These are phyloP conservation scores for Prillingera fragicola DNA, from an alignment of 1,284 basidiomycete genomes.

Conservation along the genomic window DNA sequence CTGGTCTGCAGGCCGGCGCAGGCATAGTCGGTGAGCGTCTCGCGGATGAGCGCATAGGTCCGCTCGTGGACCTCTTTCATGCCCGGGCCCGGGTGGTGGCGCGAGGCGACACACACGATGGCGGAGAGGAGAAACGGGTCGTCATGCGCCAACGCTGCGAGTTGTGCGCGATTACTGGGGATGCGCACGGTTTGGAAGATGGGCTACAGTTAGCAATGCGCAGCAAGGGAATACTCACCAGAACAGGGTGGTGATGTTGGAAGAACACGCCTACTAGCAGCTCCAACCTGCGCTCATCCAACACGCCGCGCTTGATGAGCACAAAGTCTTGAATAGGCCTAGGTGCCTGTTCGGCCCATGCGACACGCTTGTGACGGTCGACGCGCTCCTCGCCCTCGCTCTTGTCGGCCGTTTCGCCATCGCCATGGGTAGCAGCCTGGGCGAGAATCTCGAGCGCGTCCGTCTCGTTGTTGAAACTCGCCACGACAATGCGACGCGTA, in stretches of 20 bases:
- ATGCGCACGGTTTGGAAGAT: conserved; percentile 46
- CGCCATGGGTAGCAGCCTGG: conserved; percentile 41
- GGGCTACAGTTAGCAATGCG: conserved; percentile 28
- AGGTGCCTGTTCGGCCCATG: conserved; percentile 18
- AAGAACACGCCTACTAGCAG: conserved; percentile 43
- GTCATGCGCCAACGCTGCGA: conserved; percentile 36
- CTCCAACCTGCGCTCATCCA: conserved; percentile 32
- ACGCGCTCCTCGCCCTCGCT: conserved; percentile 15
- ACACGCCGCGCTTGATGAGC: conserved; percentile 38
- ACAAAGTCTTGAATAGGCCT: conserved; percentile 31
- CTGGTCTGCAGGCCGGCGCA: conserved; percentile 42
- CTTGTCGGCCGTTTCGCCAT: conserved; percentile 15
- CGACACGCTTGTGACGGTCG: conserved; percentile 20
- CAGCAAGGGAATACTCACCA: conserved; percentile 26
- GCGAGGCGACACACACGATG: conserved; percentile 45
- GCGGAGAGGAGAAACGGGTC: conserved; percentile 46
- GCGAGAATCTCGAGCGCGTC: conserved; percentile 48
- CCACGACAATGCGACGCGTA: conserved; percentile 42
- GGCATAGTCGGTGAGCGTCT: conserved; percentile 40
- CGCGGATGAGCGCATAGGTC: conserved; percentile 36
- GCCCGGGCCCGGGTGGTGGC: conserved; percentile 33
- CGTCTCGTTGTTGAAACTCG: conserved; percentile 47
- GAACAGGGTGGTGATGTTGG: conserved; percentile 41
- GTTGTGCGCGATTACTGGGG: conserved; percentile 37
- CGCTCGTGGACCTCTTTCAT: conserved; percentile 35